Evolutionary conservation across 2,329 filamentous ascomycete genomes (phyloP).

Genomic region (Fusarium setosum): DNA sequence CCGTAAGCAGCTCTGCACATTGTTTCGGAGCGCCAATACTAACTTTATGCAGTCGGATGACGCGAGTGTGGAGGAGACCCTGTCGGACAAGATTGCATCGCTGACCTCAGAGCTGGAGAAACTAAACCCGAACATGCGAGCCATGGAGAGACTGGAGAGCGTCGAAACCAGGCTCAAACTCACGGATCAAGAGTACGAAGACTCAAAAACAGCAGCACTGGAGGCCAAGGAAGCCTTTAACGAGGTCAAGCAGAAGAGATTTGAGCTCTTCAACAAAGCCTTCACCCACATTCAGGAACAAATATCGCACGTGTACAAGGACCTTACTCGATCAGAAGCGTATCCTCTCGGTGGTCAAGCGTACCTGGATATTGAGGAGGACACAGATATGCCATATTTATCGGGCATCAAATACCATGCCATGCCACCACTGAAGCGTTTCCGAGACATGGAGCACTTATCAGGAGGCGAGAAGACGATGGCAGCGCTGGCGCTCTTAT

Average conservation of each 20-base stretch:
- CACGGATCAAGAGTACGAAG: slow-evolving; percentile 90
- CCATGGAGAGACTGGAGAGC: slow-evolving; percentile 88
- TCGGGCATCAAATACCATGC: slow-evolving; percentile 98
- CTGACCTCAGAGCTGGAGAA: slow-evolving; percentile 88
- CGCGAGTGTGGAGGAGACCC: slow-evolving; percentile 76
- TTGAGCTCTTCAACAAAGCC: slow-evolving; percentile 93
- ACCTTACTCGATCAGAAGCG: slow-evolving; percentile 89
- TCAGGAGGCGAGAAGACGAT: slow-evolving; percentile 99
- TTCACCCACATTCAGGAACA: slow-evolving; percentile 96
- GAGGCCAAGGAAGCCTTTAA: slow-evolving; percentile 86
- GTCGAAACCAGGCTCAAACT: slow-evolving; percentile 85
- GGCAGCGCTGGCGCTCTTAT: slow-evolving; percentile 94
- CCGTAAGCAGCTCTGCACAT: slow-evolving; percentile 61
- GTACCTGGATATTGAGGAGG: slow-evolving; percentile 92
- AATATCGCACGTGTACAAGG: slow-evolving; percentile 93
- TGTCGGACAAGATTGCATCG: slow-evolving; percentile 81
- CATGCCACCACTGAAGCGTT: slow-evolving; percentile 98
- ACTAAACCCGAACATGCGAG: slow-evolving; percentile 96
- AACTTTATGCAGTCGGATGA: slow-evolving; percentile 69
- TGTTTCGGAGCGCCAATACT: slow-evolving; percentile 31
- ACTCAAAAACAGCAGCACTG: slow-evolving; percentile 79
- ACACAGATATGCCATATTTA: slow-evolving; percentile 95
- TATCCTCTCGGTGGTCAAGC: slow-evolving; percentile 91
- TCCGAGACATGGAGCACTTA: slow-evolving; percentile 98
- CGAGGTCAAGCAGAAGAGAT: slow-evolving; percentile 82